These are phyloP conservation scores for Cerrena zonata DNA, from an alignment of 1,284 basidiomycete genomes.

Conservation along the genomic window DNA sequence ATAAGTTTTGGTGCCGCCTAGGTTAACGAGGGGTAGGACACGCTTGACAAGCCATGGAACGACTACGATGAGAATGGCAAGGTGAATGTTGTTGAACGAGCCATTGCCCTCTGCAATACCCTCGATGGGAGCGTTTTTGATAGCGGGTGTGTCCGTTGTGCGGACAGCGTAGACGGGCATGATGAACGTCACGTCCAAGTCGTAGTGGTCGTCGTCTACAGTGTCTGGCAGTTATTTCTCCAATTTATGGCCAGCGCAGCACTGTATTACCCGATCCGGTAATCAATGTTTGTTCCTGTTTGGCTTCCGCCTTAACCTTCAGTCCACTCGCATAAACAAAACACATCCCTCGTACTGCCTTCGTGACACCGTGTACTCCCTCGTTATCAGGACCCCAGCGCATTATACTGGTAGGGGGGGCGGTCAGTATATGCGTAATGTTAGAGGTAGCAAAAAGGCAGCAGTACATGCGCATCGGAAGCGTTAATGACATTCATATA, in stretches of 20 bases:
- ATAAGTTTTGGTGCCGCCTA: conserved; percentile 80
- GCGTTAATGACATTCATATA: no score
- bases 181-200: background rate
- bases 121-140: conserved; percentile 78
- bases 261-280: background rate
- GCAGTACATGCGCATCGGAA: no score
- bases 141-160: conserved; percentile 58
- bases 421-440: no score
- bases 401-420: no score
- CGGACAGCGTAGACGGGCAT: conserved; percentile 49
- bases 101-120: conserved; percentile 85
- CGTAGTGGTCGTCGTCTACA: no score
- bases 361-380: no score
- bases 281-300: background rate
- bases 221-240: no score
- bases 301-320: background rate
- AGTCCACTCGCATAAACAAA: no score
- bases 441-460: no score
- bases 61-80: conserved; percentile 70
- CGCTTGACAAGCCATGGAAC: conserved; percentile 81
- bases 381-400: no score
- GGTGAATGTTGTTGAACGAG: conserved; percentile 76
- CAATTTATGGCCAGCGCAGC: background rate
- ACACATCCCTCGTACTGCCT: no score
- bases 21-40: conserved; percentile 69